Evolutionary conservation across 306 rosid species (phyloP), one percentile per base, ranked within the genome.

Genomic region (Sindora glabra): DNA sequence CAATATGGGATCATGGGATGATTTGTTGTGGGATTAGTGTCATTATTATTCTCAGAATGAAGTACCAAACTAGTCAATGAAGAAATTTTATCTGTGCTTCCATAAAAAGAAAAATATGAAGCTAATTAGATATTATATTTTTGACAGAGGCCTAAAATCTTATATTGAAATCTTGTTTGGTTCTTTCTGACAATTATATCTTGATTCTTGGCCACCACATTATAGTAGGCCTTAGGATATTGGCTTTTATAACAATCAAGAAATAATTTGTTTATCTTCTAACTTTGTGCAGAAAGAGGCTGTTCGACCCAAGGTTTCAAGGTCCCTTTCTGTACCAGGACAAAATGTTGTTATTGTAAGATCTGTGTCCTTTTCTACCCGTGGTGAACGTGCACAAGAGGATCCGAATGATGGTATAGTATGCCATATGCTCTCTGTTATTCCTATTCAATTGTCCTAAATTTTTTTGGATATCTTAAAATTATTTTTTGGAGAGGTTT

Each of bases 311-410:
- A 71, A 79, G 73, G 94, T 92, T 72, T 88, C 95, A 51, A 86
- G 98, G 78, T 92, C 96, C 73, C 81, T 92, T 30, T 83, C 98
- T 10, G 70, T 91, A 64, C 96, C 97, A 36, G 89, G 78, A 59
- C 71, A 77, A 71, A 87, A 79, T 70, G 70, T 83, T 47, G 84
- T 92, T 59, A 80, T 88, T 62, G 87, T 88, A 54, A 86, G 98
- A 74, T 92, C 98, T 16, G 38, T 82, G 59, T 92, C 96, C 8
- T 86, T 88, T 42, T 71, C 80, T 48, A 48, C 68, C 52, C 88
- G 69, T 13, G 65, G 17, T 52, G 94, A 65, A 55, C 85, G 65
- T 11, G 75, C 61, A 17, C 71, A 59, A 49, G 53, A 76, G 59
- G 87, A 84, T 74, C 17, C 77, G 62, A 73, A 74, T 49, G 81